These are phyloP conservation scores for Moesziomyces aphidis DNA, from an alignment of 1,284 basidiomycete species.

Conservation along the genomic window DNA sequence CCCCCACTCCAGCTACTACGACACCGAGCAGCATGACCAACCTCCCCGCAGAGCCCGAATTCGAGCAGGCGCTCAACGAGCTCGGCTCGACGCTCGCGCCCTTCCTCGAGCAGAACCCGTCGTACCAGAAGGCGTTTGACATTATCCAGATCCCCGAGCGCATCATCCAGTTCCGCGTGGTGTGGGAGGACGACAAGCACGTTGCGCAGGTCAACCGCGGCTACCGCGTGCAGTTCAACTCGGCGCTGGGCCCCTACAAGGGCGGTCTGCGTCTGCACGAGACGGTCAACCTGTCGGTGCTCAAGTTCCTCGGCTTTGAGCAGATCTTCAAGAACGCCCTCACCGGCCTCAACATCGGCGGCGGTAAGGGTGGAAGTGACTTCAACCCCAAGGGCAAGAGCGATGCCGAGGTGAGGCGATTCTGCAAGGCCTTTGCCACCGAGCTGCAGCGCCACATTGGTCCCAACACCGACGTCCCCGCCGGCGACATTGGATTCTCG, in stretches of 20 bases:
- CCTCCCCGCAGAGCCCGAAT: constrained; percentile 72
- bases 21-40: constrained; percentile 35
- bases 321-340: constrained; percentile 86
- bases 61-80: constrained; percentile 77
- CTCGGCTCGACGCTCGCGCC: constrained; percentile 76
- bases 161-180: constrained; percentile 74
- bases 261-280: constrained; percentile 84
- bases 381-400: constrained; percentile 86
- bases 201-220: constrained; percentile 78
- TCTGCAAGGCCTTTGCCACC: constrained; percentile 70
- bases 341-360: constrained; percentile 82
- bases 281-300: constrained; percentile 83
- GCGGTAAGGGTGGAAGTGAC: constrained; percentile 74
- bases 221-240: constrained; percentile 85
- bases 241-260: constrained; percentile 84
- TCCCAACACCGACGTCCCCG: constrained; percentile 80
- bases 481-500: constrained; percentile 80
- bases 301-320: constrained; percentile 88
- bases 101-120: constrained; percentile 78
- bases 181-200: constrained; percentile 79
- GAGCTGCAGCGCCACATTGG: constrained; percentile 64
- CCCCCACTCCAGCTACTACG: neutral
- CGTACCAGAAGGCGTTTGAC: constrained; percentile 79
- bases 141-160: constrained; percentile 81
- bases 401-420: constrained; percentile 80